phyloP scores from a whole-genome alignment of 2,329 filamentous ascomycete genomes.

The Fusarium bactridioides region DNA sequence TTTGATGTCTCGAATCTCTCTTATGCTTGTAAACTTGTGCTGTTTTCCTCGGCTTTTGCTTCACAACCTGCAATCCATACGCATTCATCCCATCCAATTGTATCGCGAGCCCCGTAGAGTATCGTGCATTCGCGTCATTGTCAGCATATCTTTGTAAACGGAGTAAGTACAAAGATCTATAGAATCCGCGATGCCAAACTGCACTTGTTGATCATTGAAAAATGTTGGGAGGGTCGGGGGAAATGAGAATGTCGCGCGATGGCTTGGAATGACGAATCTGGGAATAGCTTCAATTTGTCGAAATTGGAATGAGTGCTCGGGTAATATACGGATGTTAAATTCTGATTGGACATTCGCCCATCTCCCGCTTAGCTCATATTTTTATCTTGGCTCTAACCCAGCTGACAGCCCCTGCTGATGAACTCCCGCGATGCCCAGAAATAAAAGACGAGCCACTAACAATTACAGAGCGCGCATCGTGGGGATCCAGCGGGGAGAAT shows the following conservation, averaged over 20 bases:
- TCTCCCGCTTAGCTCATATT: background rate
- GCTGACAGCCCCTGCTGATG: constrained; percentile 27
- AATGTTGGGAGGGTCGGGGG: fast-evolving
- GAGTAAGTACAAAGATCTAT: fast-evolving
- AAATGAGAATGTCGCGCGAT: no score
- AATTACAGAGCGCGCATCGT: background rate
- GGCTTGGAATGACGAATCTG: background rate
- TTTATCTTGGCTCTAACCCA: background rate
- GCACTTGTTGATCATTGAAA: fast-evolving
- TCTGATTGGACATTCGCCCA: background rate
- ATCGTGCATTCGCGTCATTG: background rate
- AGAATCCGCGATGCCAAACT: fast-evolving
- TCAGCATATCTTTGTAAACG: fast-evolving
- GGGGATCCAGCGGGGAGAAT: background rate
- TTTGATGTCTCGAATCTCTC: fast-evolving
- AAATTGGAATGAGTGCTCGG: fast-evolving
- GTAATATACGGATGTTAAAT: background rate
- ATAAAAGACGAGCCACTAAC: background rate
- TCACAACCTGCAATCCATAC: no score
- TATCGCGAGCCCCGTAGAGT: no score
- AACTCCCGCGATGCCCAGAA: background rate
- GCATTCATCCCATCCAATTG: no score
- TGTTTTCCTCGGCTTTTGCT: fast-evolving
- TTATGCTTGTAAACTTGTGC: fast-evolving
- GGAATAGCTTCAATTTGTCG: background rate